Evolutionary conservation across 768 basidiomycete genomes (phyloP).

Genomic region (Lactarius hengduanensis): DNA sequence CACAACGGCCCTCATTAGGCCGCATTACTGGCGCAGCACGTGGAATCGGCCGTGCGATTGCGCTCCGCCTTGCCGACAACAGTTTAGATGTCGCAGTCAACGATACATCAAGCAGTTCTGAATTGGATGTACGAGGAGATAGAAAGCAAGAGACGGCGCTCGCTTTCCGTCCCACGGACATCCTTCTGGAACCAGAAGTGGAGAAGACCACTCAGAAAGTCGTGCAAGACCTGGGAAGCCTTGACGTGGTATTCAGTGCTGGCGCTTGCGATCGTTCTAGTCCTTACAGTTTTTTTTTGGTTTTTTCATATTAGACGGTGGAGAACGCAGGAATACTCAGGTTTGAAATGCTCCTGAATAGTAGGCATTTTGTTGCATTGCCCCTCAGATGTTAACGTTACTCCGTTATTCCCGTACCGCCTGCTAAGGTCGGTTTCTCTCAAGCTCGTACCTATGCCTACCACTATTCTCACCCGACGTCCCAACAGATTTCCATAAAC

Average conservation of each 20-base stretch:
- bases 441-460: no score
- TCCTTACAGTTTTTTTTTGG: neutral
- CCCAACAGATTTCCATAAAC: conserved; percentile 8
- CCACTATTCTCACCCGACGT: neutral
- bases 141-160: conserved; percentile 14
- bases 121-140: conserved; percentile 11
- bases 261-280: neutral
- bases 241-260: conserved; percentile 17
- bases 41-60: conserved; percentile 30
- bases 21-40: conserved; percentile 31
- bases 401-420: no score
- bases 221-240: conserved; percentile 16
- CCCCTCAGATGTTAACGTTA: neutral
- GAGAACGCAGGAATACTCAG: conserved; percentile 23
- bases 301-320: conserved; percentile 18
- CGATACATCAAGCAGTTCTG: conserved; percentile 19
- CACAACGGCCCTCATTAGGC: conserved; percentile 30
- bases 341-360: neutral
- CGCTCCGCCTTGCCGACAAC: conserved; percentile 30
- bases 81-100: conserved; percentile 28
- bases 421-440: conserved; percentile 9
- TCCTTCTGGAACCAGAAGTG: conserved; percentile 19
- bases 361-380: neutral
- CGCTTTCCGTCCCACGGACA: conserved; percentile 19
- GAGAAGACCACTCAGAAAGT: conserved; percentile 5